Conservation (phyloP, 257 asterid species). For the Solanum chiquidenum region DNA sequence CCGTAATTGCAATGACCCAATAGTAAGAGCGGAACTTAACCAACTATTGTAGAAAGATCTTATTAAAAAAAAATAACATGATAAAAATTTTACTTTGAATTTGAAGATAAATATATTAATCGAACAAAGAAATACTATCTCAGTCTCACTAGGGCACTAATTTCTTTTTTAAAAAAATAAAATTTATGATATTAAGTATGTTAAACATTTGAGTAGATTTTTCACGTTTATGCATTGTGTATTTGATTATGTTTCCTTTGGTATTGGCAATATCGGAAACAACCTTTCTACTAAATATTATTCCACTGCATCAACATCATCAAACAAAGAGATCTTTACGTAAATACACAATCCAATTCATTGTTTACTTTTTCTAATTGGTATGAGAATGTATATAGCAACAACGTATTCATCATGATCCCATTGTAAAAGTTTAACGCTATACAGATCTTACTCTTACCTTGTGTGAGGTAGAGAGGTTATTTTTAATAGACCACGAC, state of each 20-base stretch:
- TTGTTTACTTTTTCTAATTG: neutral
- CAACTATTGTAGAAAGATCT: neutral
- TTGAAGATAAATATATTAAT: neutral
- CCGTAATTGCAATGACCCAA: neutral
- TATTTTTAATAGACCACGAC: neutral
- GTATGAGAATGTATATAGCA: neutral
- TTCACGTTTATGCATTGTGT: neutral
- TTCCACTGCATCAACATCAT: neutral
- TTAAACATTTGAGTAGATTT: neutral
- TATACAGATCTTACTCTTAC: neutral
- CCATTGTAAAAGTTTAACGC: neutral
- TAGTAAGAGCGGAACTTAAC: neutral
- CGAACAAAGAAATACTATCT: neutral
- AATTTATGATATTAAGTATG: neutral
- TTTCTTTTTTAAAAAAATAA: fast-evolving
- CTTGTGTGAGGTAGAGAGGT: neutral
- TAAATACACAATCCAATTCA: neutral
- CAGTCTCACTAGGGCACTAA: neutral
- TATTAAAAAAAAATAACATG: fast-evolving
- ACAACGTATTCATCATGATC: neutral
- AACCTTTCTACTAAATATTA: neutral
- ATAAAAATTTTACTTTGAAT: neutral
- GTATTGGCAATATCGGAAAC: too few relatives aligned
- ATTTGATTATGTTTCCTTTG: neutral
- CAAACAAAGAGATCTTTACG: neutral